Base-by-base conservation (phyloP, 2,329 filamentous ascomycete genomes). In the Pseudogymnoascus destructans region DNA sequence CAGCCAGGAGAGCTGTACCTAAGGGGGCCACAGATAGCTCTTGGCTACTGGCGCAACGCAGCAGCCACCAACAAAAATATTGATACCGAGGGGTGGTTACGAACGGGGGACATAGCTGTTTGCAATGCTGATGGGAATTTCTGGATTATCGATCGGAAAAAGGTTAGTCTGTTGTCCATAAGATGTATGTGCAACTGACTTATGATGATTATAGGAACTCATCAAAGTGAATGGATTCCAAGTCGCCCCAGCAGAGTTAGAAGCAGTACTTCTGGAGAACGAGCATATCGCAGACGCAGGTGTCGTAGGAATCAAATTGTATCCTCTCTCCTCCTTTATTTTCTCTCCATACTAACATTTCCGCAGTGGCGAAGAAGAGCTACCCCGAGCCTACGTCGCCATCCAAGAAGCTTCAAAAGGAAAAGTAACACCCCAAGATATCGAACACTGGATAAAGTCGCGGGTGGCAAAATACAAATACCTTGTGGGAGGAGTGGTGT, bases 141-240 rank as follows among this genome's bases (percentile, higher is more conserved):
- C 60, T 78, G 69, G 73, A 76, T 80, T 58, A 77, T 80, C 0
- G 79, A 81, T 64, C 71, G 80, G 21, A 81, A 77, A 67, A 74
- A 79, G 46, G 46, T 52, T 17, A 0, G 23, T 4, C n/a, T 52
- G 3, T 17, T 9, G 3, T 7, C 46, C 4, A 27, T 4, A 0
- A 17, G n/a, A 4, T 30, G 25, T 8, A 11, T 30, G 7, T 30
- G 9, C 23, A 52, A 3, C 25, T 52, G 5, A 52, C 46, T 52
- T 17, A 52, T 5, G 23, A 52, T 30, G n/a, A 17, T 13, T 17
- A 27, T 9, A 52, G 70, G 79, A 82, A 66, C 71, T 82, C 57
- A 82, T 75, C 75, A 75, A 82, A 73, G 73, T 81, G 59, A 81
- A 80, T 62, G 79, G 77, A 0, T 69, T 80, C 4, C 79, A 82